Evolutionary conservation across 2,329 filamentous ascomycete genomes (phyloP), one percentile per base, ranked within the genome.

Genomic region (Sclerotinia sclerotiorum): DNA sequence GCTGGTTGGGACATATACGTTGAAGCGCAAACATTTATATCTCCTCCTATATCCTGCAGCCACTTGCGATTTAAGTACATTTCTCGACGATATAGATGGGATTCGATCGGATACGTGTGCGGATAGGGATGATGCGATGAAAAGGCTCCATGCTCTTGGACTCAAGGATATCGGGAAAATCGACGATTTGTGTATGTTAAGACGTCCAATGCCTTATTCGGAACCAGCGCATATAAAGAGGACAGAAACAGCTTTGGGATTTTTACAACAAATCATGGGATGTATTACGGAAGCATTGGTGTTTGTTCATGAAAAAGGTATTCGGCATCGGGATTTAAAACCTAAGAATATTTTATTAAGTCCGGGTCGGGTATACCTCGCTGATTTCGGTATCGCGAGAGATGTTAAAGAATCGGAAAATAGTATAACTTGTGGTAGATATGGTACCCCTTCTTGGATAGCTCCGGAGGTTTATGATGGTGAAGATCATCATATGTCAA

Each of bases 301-400:
- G 2, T 74, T 68, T 61, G 65, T 73, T 24, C 73, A 75, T 32
- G 55, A 75, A 21, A 77, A 80, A 60, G 76, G 80, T 24, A 80
- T 84, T 17, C 78, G 82, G 29, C 82, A 84, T 70, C 78, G 82
- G 5, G 81, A 84, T 65, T 79, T 84, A 48, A 84, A 84, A 69
- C 82, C 82, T 1, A 79, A 79, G 48, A 84, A 84, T 65, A 83
- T 84, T 63, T 77, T 84, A 2, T 76, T 84, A 10, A 81, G 79
- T 67, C 78, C 81, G 1, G 79, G 79, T 7, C 77, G 80, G 11
- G 82, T 84, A 11, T 83, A 83, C 68, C 76, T 84, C 19, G 80
- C 82, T 29, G 82, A 84, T 72, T 84, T 84, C 75, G 82, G 82
- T 48, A 83, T 84, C 32, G 81, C 83, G 17, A 77, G 79, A 64